Percentiles rank a stretch among this genome's conserved stretches.
These are phyloP conservation scores for Saccharomycopsis sp. DNA, from an alignment of 805 yeast genomes.

Conservation along the genomic window DNA sequence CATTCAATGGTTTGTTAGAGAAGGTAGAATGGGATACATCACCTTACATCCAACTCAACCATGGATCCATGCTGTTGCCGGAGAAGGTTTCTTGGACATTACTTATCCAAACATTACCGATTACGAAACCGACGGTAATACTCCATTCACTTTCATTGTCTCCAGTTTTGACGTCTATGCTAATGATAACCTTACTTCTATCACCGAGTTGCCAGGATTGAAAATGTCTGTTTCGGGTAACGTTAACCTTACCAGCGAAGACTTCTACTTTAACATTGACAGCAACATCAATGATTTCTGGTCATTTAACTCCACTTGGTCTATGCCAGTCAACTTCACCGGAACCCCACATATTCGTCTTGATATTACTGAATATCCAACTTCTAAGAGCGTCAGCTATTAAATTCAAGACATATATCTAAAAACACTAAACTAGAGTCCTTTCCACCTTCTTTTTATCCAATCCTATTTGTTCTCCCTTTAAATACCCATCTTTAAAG, in stretches of 20 bases:
- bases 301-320: slow-evolving; percentile 11
- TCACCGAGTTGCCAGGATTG: slow-evolving; percentile 17
- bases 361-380: slow-evolving; percentile 17
- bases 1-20: slow-evolving; percentile 21
- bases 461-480: not conserved
- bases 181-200: slow-evolving; percentile 16
- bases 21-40: slow-evolving; percentile 21
- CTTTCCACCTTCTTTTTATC: not conserved
- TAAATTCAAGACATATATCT: no score
- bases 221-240: slow-evolving; percentile 15
- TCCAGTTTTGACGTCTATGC: slow-evolving; percentile 17
- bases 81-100: slow-evolving; percentile 18
- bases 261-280: slow-evolving; percentile 11
- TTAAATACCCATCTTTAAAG: not conserved
- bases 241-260: slow-evolving; percentile 15
- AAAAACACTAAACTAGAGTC: no score
- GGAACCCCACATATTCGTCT: slow-evolving; percentile 19
- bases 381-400: slow-evolving; percentile 11
- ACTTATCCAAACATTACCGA: slow-evolving; percentile 16
- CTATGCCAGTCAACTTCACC: slow-evolving; percentile 14
- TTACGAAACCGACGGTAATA: slow-evolving; percentile 9
- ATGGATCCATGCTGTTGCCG: slow-evolving; percentile 19
- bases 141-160: slow-evolving; percentile 14
- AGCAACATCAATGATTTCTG: slow-evolving; percentile 13
- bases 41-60: slow-evolving; percentile 16